phyloP scores from a whole-genome alignment of 1,284 basidiomycete species.

The Crocinoboletus sp. region DNA sequence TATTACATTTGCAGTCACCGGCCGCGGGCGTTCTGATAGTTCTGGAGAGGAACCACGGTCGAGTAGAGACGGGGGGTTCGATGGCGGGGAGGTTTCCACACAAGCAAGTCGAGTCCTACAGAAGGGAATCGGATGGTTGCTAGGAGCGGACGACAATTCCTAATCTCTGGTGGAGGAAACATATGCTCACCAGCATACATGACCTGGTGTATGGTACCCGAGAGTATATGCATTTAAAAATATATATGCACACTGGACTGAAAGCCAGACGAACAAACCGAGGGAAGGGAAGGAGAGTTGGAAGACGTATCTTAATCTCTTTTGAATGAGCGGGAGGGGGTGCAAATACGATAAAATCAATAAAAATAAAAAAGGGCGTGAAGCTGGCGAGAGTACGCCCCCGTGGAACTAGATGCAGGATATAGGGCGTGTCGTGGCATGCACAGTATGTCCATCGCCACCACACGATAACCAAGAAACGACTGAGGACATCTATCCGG shows the following conservation, averaged over 20 bases:
- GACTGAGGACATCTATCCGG: slow-evolving; percentile 15
- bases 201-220: slow-evolving; percentile 18
- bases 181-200: slow-evolving; percentile 14
- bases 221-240: slow-evolving; percentile 17
- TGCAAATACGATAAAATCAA: slow-evolving; percentile 20
- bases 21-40: slow-evolving; percentile 43
- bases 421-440: slow-evolving; percentile 11
- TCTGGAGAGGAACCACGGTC: slow-evolving; percentile 42
- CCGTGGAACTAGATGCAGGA: slow-evolving; percentile 11
- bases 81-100: slow-evolving; percentile 58
- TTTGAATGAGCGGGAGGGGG: slow-evolving; percentile 9
- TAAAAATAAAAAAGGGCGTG: slow-evolving; percentile 20
- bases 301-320: background rate
- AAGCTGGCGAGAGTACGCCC: slow-evolving; percentile 8
- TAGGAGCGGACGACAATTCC: slow-evolving; percentile 64
- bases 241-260: slow-evolving; percentile 28
- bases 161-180: slow-evolving; percentile 8
- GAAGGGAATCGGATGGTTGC: slow-evolving; percentile 83
- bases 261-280: slow-evolving; percentile 27
- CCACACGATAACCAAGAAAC: slow-evolving; percentile 16
- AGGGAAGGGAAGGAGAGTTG: slow-evolving; percentile 6
- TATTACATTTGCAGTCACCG: slow-evolving; percentile 58
- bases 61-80: slow-evolving; percentile 37
- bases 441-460: slow-evolving; percentile 13
- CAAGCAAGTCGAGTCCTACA: slow-evolving; percentile 72